Evolutionary conservation across 2,329 filamentous ascomycete genomes (phyloP).

Genomic region (Colletotrichum sp.): DNA sequence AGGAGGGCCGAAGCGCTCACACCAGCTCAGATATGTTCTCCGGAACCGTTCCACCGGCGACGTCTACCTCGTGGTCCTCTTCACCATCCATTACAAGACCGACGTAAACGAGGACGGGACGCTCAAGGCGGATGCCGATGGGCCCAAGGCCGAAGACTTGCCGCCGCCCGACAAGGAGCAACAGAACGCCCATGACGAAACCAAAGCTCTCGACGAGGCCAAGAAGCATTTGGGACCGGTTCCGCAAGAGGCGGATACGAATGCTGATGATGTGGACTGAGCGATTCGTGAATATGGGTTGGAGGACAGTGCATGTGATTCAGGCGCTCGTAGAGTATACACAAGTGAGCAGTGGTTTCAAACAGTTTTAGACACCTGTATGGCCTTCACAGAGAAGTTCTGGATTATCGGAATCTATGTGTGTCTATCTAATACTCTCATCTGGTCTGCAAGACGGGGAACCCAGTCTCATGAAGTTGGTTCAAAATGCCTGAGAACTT

Average conservation of each 20-base stretch:
- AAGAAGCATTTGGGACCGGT: conserved; percentile 37
- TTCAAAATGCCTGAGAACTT: not conserved
- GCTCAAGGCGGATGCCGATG: conserved; percentile 47
- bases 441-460: not conserved
- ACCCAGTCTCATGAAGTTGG: not conserved
- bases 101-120: conserved; percentile 65
- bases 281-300: not conserved
- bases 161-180: conserved; percentile 21
- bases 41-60: conserved; percentile 78
- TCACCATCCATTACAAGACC: conserved; percentile 76
- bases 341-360: not conserved
- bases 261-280: conserved; percentile 50
- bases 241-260: conserved; percentile 30
- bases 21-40: conserved; percentile 89
- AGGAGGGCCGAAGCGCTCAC: conserved; percentile 65
- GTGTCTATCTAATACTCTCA: not conserved
- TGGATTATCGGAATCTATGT: not conserved
- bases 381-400: not conserved
- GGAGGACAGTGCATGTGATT: not conserved
- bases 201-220: conserved; percentile 42
- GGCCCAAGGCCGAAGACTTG: conserved; percentile 28
- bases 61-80: conserved; percentile 81
- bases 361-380: not conserved
- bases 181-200: conserved; percentile 33
- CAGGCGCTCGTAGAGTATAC: not conserved